Conservation (phyloP, 2,329 filamentous ascomycete genomes). For the Fusarium paranaense region DNA sequence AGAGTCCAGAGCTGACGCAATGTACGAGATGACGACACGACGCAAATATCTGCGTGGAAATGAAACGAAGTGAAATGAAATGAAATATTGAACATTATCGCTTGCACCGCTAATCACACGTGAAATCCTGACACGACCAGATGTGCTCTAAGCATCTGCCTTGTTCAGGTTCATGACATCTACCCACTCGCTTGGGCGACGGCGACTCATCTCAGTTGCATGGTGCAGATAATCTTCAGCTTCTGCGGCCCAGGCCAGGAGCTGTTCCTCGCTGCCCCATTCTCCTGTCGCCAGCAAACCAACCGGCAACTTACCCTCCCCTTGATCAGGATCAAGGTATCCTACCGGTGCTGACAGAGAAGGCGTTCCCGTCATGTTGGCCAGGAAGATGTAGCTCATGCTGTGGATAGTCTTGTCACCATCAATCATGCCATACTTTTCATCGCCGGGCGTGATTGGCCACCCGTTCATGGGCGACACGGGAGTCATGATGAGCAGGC, state of each 20-base stretch:
- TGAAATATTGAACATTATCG: neutral
- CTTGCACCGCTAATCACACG: neutral
- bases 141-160: slow-evolving; percentile 2
- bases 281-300: slow-evolving; percentile 73
- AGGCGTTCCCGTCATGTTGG: slow-evolving; percentile 85
- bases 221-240: slow-evolving; percentile 67
- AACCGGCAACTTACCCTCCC: slow-evolving; percentile 69
- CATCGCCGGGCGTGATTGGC: slow-evolving; percentile 69
- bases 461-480: slow-evolving; percentile 82
- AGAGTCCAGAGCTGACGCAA: neutral
- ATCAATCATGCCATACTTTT: slow-evolving; percentile 79
- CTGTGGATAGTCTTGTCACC: slow-evolving; percentile 77
- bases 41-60: neutral
- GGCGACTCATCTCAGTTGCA: slow-evolving; percentile 60
- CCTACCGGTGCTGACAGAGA: slow-evolving; percentile 81
- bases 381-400: slow-evolving; percentile 89
- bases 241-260: slow-evolving; percentile 70
- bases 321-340: slow-evolving; percentile 70
- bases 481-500: slow-evolving; percentile 82
- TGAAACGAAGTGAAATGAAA: neutral
- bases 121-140: neutral
- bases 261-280: slow-evolving; percentile 74
- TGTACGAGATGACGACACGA: neutral
- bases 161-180: slow-evolving; percentile 61
- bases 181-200: slow-evolving; percentile 66